Percentiles rank a stretch among this genome's conserved stretches.
These are phyloP conservation scores for Neurospora terricola DNA, from an alignment of 495 filamentous ascomycete genomes.

Conservation along the genomic window DNA sequence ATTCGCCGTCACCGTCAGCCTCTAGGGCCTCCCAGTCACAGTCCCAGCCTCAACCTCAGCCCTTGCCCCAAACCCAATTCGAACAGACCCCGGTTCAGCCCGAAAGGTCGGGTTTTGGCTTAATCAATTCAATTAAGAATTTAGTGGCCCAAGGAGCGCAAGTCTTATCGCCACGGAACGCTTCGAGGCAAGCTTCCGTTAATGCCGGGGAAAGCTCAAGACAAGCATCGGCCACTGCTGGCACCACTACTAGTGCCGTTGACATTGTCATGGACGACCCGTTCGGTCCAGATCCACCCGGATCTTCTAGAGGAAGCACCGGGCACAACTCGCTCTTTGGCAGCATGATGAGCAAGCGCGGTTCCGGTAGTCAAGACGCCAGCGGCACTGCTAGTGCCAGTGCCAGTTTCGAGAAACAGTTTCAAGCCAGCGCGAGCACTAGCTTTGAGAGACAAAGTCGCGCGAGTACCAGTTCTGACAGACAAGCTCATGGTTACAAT, in stretches of 20 bases:
- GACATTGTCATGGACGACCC: slow-evolving; percentile 19
- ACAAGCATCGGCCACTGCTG: neutral
- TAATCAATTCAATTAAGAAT: slow-evolving; percentile 16
- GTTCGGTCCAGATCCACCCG: slow-evolving; percentile 19
- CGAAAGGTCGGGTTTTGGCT: slow-evolving; percentile 16
- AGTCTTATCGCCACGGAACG: slow-evolving; percentile 15
- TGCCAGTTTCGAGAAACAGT: neutral
- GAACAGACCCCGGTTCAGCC: neutral
- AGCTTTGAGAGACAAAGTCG: neutral
- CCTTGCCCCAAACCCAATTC: neutral
- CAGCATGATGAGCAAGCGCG: slow-evolving; percentile 3
- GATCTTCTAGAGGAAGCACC: slow-evolving; percentile 8
- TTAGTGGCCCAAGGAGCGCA: slow-evolving; percentile 18
- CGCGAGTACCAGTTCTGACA: neutral
- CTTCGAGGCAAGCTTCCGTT: neutral
- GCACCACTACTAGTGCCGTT: neutral
- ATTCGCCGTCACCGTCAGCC: slow-evolving; percentile 16
- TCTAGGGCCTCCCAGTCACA: slow-evolving; percentile 1
- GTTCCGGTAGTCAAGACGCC: neutral
- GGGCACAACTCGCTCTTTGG: slow-evolving; percentile 13
- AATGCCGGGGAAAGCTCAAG: neutral
- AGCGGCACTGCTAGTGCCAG: neutral
- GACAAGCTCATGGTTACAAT: neutral
- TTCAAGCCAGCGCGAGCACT: neutral
- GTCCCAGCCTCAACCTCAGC: neutral